Evolutionary conservation across 106 monocot species (phyloP).

Genomic region (Phalaenopsis equestris): DNA sequence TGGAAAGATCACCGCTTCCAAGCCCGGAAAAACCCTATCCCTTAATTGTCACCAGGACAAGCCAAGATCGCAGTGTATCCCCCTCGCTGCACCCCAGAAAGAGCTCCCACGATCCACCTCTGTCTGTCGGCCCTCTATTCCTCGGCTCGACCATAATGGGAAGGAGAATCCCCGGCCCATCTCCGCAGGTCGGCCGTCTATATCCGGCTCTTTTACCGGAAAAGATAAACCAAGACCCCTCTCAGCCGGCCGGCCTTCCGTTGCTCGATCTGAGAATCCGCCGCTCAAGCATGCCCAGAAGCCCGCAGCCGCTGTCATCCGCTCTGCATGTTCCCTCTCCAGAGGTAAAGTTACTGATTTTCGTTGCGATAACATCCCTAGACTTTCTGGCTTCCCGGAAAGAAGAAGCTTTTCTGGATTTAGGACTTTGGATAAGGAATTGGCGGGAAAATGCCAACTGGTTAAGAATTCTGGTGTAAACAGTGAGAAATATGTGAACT

Average conservation of each 20-base stretch:
- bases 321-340: conserved; percentile 76
- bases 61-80: conserved; percentile 12
- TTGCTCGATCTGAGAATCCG: conserved; percentile 18
- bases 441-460: neutral
- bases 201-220: neutral
- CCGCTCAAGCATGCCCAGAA: conserved; percentile 19
- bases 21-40: conserved; percentile 19
- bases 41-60: conserved; percentile 15
- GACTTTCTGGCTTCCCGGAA: conserved; percentile 16
- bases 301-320: conserved; percentile 34
- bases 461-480: conserved; percentile 3
- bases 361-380: conserved; percentile 17
- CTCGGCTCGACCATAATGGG: conserved; percentile 6
- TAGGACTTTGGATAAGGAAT: conserved; percentile 10
- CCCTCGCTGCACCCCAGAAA: neutral
- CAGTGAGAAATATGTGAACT: neutral
- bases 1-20: conserved; percentile 40
- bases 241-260: conserved; percentile 24
- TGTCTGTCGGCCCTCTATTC: neutral
- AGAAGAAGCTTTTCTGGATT: conserved; percentile 8
- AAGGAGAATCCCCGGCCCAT: conserved; percentile 20
- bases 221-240: conserved; percentile 32
- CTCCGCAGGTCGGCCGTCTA: conserved; percentile 2
- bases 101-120: neutral
- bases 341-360: conserved; percentile 35